Evolutionary conservation across 2,329 filamentous ascomycete genomes (phyloP).

Genomic region (Xenoacremonium recifei): DNA sequence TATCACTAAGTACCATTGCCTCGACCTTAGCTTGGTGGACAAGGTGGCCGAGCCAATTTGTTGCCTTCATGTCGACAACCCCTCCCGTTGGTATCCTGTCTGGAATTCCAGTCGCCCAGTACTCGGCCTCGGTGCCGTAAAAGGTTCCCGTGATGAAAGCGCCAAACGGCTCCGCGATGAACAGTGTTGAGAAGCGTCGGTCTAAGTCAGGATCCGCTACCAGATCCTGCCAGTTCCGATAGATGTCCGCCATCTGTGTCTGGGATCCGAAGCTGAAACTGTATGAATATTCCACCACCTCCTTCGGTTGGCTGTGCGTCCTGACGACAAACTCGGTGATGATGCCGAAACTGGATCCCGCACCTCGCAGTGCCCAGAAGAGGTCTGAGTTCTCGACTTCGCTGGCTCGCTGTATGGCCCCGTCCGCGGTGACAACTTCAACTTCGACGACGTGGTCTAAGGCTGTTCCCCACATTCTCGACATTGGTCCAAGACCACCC

Average conservation of each 20-base stretch:
- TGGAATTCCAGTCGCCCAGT: slow-evolving; percentile 48
- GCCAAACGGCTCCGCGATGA: slow-evolving; percentile 53
- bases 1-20: slow-evolving; percentile 44
- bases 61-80: slow-evolving; percentile 45
- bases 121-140: slow-evolving; percentile 59
- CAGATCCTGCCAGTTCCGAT: slow-evolving; percentile 58
- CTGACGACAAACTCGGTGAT: slow-evolving; percentile 56
- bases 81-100: slow-evolving; percentile 43
- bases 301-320: slow-evolving; percentile 54
- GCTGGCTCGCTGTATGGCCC: slow-evolving; percentile 47
- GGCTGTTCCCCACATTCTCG: slow-evolving; percentile 57
- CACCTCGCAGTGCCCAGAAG: slow-evolving; percentile 57
- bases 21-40: slow-evolving; percentile 50
- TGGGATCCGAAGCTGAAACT: slow-evolving; percentile 49
- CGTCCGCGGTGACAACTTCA: slow-evolving; percentile 54
- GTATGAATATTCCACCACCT: slow-evolving; percentile 59
- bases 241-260: slow-evolving; percentile 46
- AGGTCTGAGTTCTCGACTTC: slow-evolving; percentile 49
- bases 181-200: slow-evolving; percentile 56
- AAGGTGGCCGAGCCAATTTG: slow-evolving; percentile 63
- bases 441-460: slow-evolving; percentile 51
- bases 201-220: slow-evolving; percentile 54
- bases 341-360: slow-evolving; percentile 55
- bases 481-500: slow-evolving; percentile 58
- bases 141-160: slow-evolving; percentile 59